These are phyloP conservation scores for Mycena vulgaris DNA, from an alignment of 768 basidiomycete species.

Conservation along the genomic window DNA sequence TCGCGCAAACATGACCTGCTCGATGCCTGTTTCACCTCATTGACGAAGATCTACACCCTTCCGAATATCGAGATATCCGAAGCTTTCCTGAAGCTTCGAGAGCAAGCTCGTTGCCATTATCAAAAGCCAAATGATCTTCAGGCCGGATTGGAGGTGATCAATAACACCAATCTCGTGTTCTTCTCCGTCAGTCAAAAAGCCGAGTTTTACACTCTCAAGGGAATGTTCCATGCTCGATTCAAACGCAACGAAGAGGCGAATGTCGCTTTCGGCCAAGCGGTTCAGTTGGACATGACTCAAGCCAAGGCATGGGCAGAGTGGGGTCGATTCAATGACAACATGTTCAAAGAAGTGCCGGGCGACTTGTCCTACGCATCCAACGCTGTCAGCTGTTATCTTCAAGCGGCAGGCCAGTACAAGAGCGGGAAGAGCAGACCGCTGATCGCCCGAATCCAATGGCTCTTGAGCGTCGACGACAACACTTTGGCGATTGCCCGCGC, in stretches of 20 bases:
- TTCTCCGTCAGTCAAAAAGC: constrained; percentile 96
- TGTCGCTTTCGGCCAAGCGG: constrained; percentile 92
- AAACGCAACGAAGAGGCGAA: constrained; percentile 92
- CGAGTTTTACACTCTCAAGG: constrained; percentile 98
- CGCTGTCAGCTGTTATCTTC: constrained; percentile 97
- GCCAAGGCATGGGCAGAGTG: constrained; percentile 99
- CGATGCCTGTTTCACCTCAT: constrained; percentile 94
- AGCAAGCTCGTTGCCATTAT: constrained; percentile 98
- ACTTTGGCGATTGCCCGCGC: constrained; percentile 80
- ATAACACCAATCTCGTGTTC: constrained; percentile 99
- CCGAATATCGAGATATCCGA: constrained; percentile 99
- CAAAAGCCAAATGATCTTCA: constrained; percentile 95
- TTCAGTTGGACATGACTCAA: constrained; percentile 95
- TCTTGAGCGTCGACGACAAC: constrained; percentile 92
- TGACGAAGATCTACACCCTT: constrained; percentile 98
- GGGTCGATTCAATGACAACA: constrained; percentile 93
- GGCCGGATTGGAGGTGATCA: constrained; percentile 97
- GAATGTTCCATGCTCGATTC: constrained; percentile 96
- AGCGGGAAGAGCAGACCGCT: constrained; percentile 93
- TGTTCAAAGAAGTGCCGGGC: constrained; percentile 89
- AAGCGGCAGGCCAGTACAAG: constrained; percentile 97
- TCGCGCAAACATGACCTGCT: constrained; percentile 96
- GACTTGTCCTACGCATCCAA: constrained; percentile 86
- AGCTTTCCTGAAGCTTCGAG: constrained; percentile 97
- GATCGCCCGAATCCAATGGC: constrained; percentile 94